Evolutionary conservation across 1,284 basidiomycete species (phyloP), one percentile per base, ranked within the genome.

Genomic region (Ganoderma leucocontextum): DNA sequence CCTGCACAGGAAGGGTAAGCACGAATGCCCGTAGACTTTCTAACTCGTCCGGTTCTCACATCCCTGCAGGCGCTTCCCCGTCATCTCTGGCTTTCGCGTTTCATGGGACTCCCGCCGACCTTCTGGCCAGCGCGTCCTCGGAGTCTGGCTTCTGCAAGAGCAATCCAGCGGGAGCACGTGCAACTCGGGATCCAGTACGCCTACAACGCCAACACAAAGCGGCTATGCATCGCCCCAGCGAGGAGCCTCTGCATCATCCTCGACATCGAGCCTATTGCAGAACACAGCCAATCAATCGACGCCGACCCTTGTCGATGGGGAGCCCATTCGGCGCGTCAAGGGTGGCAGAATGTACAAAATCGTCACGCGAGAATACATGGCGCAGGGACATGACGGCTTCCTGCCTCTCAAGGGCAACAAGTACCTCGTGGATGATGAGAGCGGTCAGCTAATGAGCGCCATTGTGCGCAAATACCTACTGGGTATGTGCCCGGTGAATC

Each of bases 1-100:
- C 96, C 96, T 4, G 91, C 94, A 22, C 95, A 97, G 80, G 96
- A 97, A 85, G 96, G 95, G 94, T 90, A 69, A 76, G 85, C 70
- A 25, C 13, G 2, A 41, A 8, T 38, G n/a, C 22, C 10, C 5
- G 0, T 15, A 38, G n/a, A 6, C n/a, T 22, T 38, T 59, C 2
- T 41, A n/a, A 33, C 38, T 6, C 25, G 44, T 22, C 10, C 10
- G 36, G 29, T 19, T n/a, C 59, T 39, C 17, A 17, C 17, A n/a
- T 36, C 3, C 5, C 0, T 41, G 0, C 71, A 95, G 95, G 15
- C 93, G 96, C 4, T 98, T 98, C 79, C 96, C 96, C 0, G 86
- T 96, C 29, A 84, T 97, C 38, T 91, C 95, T 17, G 96, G 96
- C n/a, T 86, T 97, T 67, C 89, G 89, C 5, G 91, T 97, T 5